These are phyloP conservation scores for Phaeosphaeriaceae sp. DNA, from an alignment of 2,329 filamentous ascomycete species.

Conservation along the genomic window DNA sequence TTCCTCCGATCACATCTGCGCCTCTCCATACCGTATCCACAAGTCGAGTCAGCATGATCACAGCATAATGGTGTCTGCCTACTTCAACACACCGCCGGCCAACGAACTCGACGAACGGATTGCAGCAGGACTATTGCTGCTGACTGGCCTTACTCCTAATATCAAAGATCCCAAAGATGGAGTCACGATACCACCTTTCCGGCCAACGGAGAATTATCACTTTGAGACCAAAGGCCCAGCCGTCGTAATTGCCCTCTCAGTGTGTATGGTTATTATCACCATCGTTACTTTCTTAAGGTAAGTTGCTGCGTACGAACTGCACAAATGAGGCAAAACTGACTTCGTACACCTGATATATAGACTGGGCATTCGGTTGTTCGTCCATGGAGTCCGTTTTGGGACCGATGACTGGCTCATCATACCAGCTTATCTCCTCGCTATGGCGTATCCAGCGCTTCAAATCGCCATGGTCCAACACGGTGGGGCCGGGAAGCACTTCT, in stretches of 20 bases:
- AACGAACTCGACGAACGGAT: neutral
- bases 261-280: neutral
- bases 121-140: neutral
- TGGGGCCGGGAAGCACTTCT: neutral
- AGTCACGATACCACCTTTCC: neutral
- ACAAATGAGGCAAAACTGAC: no score
- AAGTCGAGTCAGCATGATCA: neutral
- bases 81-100: neutral
- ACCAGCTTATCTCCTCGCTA: neutral
- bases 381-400: neutral
- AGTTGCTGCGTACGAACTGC: no score
- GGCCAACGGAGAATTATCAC: neutral
- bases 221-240: neutral
- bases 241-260: neutral
- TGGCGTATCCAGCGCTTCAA: neutral
- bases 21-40: neutral
- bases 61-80: neutral
- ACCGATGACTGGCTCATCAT: slow-evolving; percentile 1
- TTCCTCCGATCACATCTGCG: neutral
- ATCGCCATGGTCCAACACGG: neutral
- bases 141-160: neutral
- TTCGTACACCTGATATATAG: no score
- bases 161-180: neutral
- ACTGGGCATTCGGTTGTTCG: neutral
- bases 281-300: neutral